Percentiles rank a stretch among this genome's conserved stretches.
Evolutionary conservation across 2,329 filamentous ascomycete genomes (phyloP).

Genomic region (Cercospora zeae-maydis): DNA sequence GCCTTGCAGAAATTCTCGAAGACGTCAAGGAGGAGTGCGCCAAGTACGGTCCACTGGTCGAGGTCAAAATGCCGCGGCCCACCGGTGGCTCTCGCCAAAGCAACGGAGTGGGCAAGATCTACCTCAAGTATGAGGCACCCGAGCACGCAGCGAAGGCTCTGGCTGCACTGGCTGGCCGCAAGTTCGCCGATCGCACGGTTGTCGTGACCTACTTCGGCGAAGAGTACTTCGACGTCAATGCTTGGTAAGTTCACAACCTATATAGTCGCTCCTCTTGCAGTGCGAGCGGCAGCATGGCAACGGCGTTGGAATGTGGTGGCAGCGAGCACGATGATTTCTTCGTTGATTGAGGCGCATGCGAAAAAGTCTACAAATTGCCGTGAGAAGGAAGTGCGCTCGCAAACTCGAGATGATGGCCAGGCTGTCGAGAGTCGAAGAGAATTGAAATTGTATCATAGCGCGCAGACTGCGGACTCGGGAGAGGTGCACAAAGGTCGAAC

Average conservation of each 20-base stretch:
- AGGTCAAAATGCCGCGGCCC: slow-evolving; percentile 91
- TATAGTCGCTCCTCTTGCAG: background rate
- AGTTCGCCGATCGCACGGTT: slow-evolving; percentile 94
- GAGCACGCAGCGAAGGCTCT: slow-evolving; percentile 81
- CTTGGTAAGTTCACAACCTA: slow-evolving; percentile 60
- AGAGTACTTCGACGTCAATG: slow-evolving; percentile 91
- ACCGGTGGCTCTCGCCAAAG: slow-evolving; percentile 77
- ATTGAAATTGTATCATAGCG: slow-evolving; percentile 6
- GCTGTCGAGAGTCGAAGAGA: background rate
- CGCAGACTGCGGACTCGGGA: background rate
- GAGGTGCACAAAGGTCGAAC: slow-evolving; percentile 5
- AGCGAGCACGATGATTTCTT: background rate
- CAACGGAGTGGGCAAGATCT: slow-evolving; percentile 94
- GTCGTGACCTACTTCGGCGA: slow-evolving; percentile 96
- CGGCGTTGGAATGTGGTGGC: background rate
- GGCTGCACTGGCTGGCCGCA: slow-evolving; percentile 84
- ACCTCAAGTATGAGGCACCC: slow-evolving; percentile 80
- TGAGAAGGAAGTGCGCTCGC: background rate
- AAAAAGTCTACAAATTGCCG: background rate
- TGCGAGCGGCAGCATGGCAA: background rate
- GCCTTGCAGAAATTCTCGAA: slow-evolving; percentile 78
- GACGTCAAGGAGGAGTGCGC: slow-evolving; percentile 89
- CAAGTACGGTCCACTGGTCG: slow-evolving; percentile 81
- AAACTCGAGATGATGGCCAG: background rate
- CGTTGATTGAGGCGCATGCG: background rate